Evolutionary conservation across 2,329 filamentous ascomycete species (phyloP).

Genomic region (Paraphaeosphaeria minitans): DNA sequence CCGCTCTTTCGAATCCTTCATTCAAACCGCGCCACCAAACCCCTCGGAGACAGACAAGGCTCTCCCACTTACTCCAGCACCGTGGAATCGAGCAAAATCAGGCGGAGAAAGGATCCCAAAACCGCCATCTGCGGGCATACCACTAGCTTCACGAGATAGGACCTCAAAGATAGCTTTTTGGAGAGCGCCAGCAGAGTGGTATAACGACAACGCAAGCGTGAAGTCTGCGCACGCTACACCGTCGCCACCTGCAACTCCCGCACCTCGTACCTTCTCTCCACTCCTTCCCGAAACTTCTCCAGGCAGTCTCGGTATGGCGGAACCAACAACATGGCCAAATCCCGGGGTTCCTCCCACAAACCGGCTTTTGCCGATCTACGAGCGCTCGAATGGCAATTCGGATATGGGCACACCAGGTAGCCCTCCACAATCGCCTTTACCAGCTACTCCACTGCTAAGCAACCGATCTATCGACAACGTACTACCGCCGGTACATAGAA

Average conservation of each 20-base stretch:
- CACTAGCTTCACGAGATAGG: conserved; percentile 11
- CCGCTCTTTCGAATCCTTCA: conserved; percentile 40
- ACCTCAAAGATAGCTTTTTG: conserved; percentile 24
- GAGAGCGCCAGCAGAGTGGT: conserved; percentile 38
- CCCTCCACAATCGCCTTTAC: conserved; percentile 28
- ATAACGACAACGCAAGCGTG: conserved; percentile 11
- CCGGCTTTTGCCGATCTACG: conserved; percentile 27
- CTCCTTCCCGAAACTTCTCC: conserved; percentile 40
- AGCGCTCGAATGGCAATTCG: conserved; percentile 13
- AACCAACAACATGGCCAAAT: conserved; percentile 17
- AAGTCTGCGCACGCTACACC: background rate
- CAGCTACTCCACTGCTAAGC: conserved; percentile 6
- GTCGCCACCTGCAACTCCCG: conserved; percentile 10
- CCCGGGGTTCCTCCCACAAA: conserved; percentile 15
- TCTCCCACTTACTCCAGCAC: conserved; percentile 30
- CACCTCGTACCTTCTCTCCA: conserved; percentile 29
- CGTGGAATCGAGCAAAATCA: conserved; percentile 6
- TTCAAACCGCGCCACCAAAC: conserved; percentile 28
- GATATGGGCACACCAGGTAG: conserved; percentile 25
- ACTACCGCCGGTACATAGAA: background rate
- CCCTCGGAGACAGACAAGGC: conserved; percentile 25
- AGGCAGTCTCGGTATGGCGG: conserved; percentile 19
- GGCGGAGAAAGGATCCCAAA: conserved; percentile 2
- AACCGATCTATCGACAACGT: background rate
- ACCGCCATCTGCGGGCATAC: conserved; percentile 9